Evolutionary conservation across 2,329 filamentous ascomycete genomes (phyloP).

Genomic region (Teratosphaeria pseudoeucalypti): DNA sequence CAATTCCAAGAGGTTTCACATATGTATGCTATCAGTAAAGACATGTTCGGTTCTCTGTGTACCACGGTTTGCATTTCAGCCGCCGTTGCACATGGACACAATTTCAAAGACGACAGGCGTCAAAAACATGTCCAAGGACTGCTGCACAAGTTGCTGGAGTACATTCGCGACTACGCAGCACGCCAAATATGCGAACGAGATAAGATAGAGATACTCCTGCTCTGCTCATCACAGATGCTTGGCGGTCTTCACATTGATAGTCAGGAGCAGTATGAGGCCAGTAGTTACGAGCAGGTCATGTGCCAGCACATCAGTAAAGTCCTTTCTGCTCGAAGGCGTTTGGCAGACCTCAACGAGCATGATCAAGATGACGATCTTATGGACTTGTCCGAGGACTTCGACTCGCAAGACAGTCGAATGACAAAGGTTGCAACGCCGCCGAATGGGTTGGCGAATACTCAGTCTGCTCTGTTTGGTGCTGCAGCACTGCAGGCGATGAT

Average conservation of each 20-base stretch:
- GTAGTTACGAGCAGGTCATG: constrained; percentile 10
- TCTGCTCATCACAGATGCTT: constrained; percentile 17
- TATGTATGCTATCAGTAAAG: constrained; percentile 6
- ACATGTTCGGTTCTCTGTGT: constrained; percentile 16
- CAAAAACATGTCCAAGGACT: constrained; percentile 19
- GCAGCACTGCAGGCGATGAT: neutral
- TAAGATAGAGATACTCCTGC: constrained; percentile 2
- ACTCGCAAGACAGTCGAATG: constrained; percentile 46
- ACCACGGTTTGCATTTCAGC: constrained; percentile 8
- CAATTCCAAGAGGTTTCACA: constrained; percentile 3
- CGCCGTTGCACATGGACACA: constrained; percentile 22
- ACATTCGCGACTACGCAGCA: constrained; percentile 26
- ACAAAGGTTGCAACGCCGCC: constrained; percentile 24
- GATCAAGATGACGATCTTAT: constrained; percentile 47
- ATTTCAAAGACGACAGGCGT: constrained; percentile 18
- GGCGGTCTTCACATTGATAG: constrained; percentile 4
- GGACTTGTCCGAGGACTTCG: constrained; percentile 57
- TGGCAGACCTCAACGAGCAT: constrained; percentile 15
- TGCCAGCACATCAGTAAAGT: constrained; percentile 10
- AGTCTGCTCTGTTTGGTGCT: neutral
- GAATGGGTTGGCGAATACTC: constrained; percentile 38
- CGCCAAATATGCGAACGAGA: constrained; percentile 31
- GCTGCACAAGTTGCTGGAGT: constrained; percentile 16
- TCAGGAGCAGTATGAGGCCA: neutral
- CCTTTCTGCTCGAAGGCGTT: constrained; percentile 3